These are phyloP conservation scores for Aspergillus latus DNA, from an alignment of 2,329 filamentous ascomycete genomes.

Conservation along the genomic window DNA sequence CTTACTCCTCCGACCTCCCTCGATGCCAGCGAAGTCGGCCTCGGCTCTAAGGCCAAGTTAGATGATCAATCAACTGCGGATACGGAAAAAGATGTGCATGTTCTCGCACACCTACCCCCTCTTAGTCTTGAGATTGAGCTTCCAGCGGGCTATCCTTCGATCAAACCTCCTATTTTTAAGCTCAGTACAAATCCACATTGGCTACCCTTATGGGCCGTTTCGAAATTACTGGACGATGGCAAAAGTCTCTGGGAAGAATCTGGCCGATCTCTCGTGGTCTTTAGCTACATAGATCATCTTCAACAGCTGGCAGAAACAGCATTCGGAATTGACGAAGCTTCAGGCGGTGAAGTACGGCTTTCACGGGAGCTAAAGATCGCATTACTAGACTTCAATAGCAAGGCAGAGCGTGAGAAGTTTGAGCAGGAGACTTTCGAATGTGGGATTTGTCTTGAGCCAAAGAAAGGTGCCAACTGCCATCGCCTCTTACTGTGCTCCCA, in stretches of 20 bases:
- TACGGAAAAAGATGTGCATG: slow-evolving; percentile 41
- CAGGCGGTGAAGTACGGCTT: slow-evolving; percentile 48
- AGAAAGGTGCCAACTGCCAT: slow-evolving; percentile 81
- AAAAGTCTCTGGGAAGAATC: slow-evolving; percentile 60
- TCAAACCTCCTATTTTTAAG: slow-evolving; percentile 51
- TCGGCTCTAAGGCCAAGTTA: slow-evolving; percentile 25
- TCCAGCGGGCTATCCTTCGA: slow-evolving; percentile 57
- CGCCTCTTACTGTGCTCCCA: slow-evolving; percentile 80
- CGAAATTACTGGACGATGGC: slow-evolving; percentile 49
- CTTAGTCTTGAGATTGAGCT: slow-evolving; percentile 55
- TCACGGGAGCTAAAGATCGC: slow-evolving; percentile 61
- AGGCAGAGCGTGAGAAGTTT: slow-evolving; percentile 72
- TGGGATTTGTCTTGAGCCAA: slow-evolving; percentile 85
- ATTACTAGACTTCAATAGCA: slow-evolving; percentile 75
- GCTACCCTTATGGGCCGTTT: slow-evolving; percentile 50
- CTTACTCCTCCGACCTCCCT: slow-evolving; percentile 46
- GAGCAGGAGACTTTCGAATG: slow-evolving; percentile 84
- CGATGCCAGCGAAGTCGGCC: slow-evolving; percentile 27
- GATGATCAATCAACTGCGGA: slow-evolving; percentile 22
- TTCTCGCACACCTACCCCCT: slow-evolving; percentile 57
- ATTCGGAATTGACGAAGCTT: slow-evolving; percentile 50
- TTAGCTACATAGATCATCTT: slow-evolving; percentile 60
- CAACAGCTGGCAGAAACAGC: slow-evolving; percentile 58
- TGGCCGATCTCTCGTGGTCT: slow-evolving; percentile 57
- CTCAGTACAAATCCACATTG: slow-evolving; percentile 54